phyloP scores from a whole-genome alignment of 306 rosid genomes.

The Glycine latifolia region DNA sequence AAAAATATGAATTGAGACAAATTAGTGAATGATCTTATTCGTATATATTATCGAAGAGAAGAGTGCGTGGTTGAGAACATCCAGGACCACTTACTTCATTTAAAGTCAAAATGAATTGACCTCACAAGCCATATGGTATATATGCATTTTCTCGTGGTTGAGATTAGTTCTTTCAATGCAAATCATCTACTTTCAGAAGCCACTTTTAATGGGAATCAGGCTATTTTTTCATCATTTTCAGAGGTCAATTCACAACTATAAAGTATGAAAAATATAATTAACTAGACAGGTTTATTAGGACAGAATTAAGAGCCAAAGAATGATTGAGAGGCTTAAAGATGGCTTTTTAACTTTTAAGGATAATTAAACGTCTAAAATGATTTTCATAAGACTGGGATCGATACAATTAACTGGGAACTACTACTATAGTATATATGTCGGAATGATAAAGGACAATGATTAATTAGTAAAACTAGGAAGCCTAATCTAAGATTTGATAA shows the following conservation, averaged over 20 bases:
- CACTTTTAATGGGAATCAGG: slow-evolving; percentile 38
- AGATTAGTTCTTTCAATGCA: slow-evolving; percentile 36
- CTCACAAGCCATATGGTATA: neutral
- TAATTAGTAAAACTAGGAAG: slow-evolving; percentile 27
- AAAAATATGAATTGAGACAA: slow-evolving; percentile 5
- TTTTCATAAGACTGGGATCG: slow-evolving; percentile 45
- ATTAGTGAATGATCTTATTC: neutral
- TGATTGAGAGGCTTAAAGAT: neutral
- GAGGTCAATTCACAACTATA: slow-evolving; percentile 16
- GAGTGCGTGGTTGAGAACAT: slow-evolving; percentile 11
- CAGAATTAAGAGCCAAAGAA: slow-evolving; percentile 23
- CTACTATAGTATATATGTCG: slow-evolving; percentile 36
- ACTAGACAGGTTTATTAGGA: slow-evolving; percentile 28
- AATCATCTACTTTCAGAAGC: slow-evolving; percentile 45
- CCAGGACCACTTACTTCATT: slow-evolving; percentile 40
- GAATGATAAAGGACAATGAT: slow-evolving; percentile 55
- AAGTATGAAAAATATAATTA: neutral
- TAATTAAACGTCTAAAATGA: slow-evolving; percentile 48
- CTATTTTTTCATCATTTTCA: slow-evolving; percentile 45
- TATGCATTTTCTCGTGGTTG: slow-evolving; percentile 29
- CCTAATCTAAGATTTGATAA: slow-evolving; percentile 33
- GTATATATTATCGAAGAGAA: neutral
- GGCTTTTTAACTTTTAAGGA: neutral
- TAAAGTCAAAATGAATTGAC: slow-evolving; percentile 52
- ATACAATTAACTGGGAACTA: slow-evolving; percentile 38